Evolutionary conservation across 768 basidiomycete species (phyloP).

Genomic region (Tricholoma sp.): DNA sequence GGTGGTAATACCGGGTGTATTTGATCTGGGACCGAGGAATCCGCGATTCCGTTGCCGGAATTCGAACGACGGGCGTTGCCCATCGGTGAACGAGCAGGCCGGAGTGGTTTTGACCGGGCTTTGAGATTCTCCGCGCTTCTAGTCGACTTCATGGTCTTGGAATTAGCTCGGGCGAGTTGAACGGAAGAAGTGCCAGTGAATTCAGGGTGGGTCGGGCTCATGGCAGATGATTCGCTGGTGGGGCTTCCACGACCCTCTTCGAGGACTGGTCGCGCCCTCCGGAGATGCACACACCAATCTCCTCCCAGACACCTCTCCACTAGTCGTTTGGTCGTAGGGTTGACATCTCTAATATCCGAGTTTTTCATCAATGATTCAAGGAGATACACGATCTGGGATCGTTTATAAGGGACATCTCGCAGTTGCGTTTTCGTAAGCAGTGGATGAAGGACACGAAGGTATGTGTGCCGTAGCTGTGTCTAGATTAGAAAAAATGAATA

Average conservation of each 20-base stretch:
- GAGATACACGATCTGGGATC: slow-evolving; percentile 78
- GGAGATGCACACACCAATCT: slow-evolving; percentile 78
- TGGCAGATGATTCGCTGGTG: slow-evolving; percentile 36
- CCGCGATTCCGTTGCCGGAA: slow-evolving; percentile 31
- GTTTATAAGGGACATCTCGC: slow-evolving; percentile 81
- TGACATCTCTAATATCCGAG: slow-evolving; percentile 73
- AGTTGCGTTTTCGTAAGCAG: slow-evolving; percentile 94
- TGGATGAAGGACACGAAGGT: slow-evolving; percentile 93
- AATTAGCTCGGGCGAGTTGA: slow-evolving; percentile 30
- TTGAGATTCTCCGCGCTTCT: slow-evolving; percentile 63
- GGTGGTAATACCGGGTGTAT: slow-evolving; percentile 3
- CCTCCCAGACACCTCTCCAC: slow-evolving; percentile 88
- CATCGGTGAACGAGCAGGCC: slow-evolving; percentile 27
- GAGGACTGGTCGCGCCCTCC: slow-evolving; percentile 28
- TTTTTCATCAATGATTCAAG: slow-evolving; percentile 76
- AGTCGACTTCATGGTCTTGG: slow-evolving; percentile 52
- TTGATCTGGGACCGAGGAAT: slow-evolving; percentile 6
- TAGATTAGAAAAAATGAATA: neutral
- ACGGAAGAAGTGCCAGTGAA: slow-evolving; percentile 24
- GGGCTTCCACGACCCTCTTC: slow-evolving; percentile 29
- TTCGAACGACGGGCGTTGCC: slow-evolving; percentile 32
- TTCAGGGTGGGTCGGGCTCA: slow-evolving; percentile 28
- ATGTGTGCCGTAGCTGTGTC: slow-evolving; percentile 84
- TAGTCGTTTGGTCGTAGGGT: slow-evolving; percentile 82
- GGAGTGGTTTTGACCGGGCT: slow-evolving; percentile 18